Percentiles rank a stretch among this genome's conserved stretches.
These are phyloP conservation scores for Fusarium torulosum DNA, from an alignment of 2,329 filamentous ascomycete species.

Conservation along the genomic window DNA sequence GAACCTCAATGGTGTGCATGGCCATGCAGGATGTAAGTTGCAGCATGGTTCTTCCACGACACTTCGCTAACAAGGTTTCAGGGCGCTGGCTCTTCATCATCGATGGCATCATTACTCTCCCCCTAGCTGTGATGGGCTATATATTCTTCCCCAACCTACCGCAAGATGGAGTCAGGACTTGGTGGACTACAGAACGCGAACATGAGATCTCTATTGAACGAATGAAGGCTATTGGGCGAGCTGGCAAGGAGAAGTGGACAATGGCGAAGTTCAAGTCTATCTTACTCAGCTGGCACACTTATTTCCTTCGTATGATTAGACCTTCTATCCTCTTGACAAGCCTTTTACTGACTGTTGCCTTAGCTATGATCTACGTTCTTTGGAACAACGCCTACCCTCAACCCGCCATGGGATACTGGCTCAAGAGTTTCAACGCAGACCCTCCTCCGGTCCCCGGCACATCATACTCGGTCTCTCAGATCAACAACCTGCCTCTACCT, in stretches of 20 bases:
- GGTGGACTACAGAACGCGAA: conserved; percentile 46
- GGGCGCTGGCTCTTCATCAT: conserved; percentile 54
- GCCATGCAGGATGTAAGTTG: conserved; percentile 22
- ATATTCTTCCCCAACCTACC: conserved; percentile 48
- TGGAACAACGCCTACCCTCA: conserved; percentile 16
- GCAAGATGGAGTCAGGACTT: conserved; percentile 37
- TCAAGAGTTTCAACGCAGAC: conserved; percentile 10
- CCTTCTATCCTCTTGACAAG: accelerated
- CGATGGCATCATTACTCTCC: conserved; percentile 50
- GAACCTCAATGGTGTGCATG: conserved; percentile 29
- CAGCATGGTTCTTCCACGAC: accelerated
- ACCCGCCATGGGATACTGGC: conserved; percentile 8
- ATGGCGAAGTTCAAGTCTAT: conserved; percentile 28
- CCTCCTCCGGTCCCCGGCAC: conserved; percentile 1
- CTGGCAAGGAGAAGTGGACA: conserved; percentile 37
- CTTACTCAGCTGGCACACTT: conserved; percentile 38
- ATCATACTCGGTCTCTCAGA: conserved; percentile 9
- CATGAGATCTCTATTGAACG: conserved; percentile 40
- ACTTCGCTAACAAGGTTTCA: accelerated
- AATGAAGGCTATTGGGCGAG: conserved; percentile 24
- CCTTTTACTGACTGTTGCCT: not conserved
- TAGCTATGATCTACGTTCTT: conserved; percentile 15
- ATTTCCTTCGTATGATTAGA: conserved; percentile 15
- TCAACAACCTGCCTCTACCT: conserved; percentile 27
- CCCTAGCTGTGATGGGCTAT: conserved; percentile 40